A percentile compares a stretch with the other conserved stretches of the same genome.
Evolutionary conservation across 2,329 filamentous ascomycete species (phyloP).

Genomic region (Talaromyces albobiverticillius): DNA sequence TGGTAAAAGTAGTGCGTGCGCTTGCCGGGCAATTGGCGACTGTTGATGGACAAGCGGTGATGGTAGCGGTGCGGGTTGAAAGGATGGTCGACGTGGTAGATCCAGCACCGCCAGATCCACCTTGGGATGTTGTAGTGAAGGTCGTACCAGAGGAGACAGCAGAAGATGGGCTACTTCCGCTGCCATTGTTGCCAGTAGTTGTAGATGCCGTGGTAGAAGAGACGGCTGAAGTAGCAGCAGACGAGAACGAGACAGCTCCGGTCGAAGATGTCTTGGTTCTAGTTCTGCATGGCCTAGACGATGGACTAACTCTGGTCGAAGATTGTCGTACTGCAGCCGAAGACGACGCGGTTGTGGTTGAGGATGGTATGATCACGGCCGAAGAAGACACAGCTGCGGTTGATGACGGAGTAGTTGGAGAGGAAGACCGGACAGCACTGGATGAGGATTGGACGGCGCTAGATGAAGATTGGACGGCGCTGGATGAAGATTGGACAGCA

Average conservation of each 20-base stretch:
- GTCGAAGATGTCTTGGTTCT: neutral
- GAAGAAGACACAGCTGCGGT: neutral
- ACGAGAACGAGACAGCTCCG: neutral
- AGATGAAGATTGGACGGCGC: neutral
- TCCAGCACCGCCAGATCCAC: neutral
- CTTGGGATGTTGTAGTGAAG: neutral
- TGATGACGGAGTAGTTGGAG: neutral
- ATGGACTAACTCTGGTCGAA: neutral
- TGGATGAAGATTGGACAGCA: neutral
- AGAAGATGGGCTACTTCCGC: neutral
- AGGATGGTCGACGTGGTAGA: slow-evolving; percentile 3
- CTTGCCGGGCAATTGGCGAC: neutral
- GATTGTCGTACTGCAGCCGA: neutral
- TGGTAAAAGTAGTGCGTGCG: neutral
- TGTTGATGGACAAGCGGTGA: slow-evolving; percentile 6
- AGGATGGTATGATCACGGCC: neutral
- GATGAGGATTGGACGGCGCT: neutral
- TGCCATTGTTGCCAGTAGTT: neutral
- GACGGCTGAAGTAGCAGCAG: neutral
- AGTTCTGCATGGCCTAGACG: neutral
- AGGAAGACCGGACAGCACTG: neutral
- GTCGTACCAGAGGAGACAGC: neutral
- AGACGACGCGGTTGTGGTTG: neutral
- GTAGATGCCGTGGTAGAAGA: neutral
- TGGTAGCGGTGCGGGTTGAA: slow-evolving; percentile 2